Evolutionary conservation across 2,329 filamentous ascomycete species (phyloP).

Genomic region (Ophiostoma novo-ulmi): DNA sequence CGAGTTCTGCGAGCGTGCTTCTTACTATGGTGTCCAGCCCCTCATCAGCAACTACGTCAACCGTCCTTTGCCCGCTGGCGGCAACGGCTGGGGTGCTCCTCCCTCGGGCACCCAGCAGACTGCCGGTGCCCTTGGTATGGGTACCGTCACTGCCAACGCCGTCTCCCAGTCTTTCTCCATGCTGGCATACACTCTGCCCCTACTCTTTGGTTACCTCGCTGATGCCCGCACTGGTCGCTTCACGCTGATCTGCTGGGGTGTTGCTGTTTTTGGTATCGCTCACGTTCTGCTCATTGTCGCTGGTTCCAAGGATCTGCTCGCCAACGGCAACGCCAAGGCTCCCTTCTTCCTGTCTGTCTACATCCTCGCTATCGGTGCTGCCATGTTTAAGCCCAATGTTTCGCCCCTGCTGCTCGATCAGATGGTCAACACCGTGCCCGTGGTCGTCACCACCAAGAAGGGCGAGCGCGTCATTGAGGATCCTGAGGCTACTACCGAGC

Average conservation of each 20-base stretch:
- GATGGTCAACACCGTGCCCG: slow-evolving; percentile 54
- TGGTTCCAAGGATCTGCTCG: slow-evolving; percentile 43
- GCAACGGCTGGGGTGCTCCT: slow-evolving; percentile 46
- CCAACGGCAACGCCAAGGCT: slow-evolving; percentile 42
- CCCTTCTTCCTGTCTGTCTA: slow-evolving; percentile 59
- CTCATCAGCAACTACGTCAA: slow-evolving; percentile 65
- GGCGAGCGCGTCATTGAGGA: slow-evolving; percentile 68
- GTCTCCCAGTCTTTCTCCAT: slow-evolving; percentile 52
- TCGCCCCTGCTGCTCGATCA: slow-evolving; percentile 68
- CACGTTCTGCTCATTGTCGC: slow-evolving; percentile 64
- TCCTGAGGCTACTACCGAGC: slow-evolving; percentile 61
- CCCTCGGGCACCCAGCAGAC: slow-evolving; percentile 41
- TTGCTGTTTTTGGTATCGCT: slow-evolving; percentile 61
- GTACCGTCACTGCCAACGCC: slow-evolving; percentile 49
- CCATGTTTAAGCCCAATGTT: slow-evolving; percentile 78
- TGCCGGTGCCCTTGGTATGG: slow-evolving; percentile 55
- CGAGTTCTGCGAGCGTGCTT: slow-evolving; percentile 71
- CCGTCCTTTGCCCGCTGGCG: slow-evolving; percentile 48
- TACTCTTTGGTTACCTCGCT: slow-evolving; percentile 53
- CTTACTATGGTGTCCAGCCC: slow-evolving; percentile 67
- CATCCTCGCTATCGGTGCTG: slow-evolving; percentile 58
- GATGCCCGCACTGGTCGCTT: slow-evolving; percentile 68
- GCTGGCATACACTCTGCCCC: slow-evolving; percentile 53
- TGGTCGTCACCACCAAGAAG: slow-evolving; percentile 46
- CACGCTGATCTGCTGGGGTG: slow-evolving; percentile 65